These are phyloP conservation scores for Mitragyna speciosa DNA, from an alignment of 257 asterid species.

Conservation along the genomic window DNA sequence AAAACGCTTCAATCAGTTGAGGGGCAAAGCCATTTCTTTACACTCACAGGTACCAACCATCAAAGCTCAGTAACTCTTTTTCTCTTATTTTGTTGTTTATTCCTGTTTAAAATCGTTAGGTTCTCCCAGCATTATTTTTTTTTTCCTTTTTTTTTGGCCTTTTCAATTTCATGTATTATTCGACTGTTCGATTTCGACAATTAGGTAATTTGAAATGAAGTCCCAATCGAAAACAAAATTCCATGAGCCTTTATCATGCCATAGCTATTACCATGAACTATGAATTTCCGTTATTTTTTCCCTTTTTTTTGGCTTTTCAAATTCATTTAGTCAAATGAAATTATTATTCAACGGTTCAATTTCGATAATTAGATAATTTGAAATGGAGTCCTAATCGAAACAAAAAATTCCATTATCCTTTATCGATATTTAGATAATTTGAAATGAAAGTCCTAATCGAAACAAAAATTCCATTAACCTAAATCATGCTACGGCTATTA, in stretches of 20 bases:
- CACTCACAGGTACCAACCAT: slow-evolving; percentile 70
- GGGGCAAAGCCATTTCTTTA: slow-evolving; percentile 95
- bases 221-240: no score
- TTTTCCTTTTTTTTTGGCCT: neutral
- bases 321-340: no score
- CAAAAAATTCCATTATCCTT: neutral
- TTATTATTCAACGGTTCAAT: no score
- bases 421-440: neutral
- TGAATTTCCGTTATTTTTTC: no score
- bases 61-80: no score
- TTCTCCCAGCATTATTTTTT: neutral
- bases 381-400: neutral
- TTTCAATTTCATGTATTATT: neutral
- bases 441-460: neutral
- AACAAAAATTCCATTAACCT: neutral
- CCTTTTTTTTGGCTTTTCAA: neutral
- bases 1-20: slow-evolving; percentile 78
- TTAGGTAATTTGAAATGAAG: no score
- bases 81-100: neutral
- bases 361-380: neutral
- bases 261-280: no score
- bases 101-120: neutral
- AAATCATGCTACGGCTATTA: neutral
- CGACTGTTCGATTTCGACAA: no score
- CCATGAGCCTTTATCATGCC: no score